These are phyloP conservation scores for Hordeum pubiflorum DNA, from an alignment of 202 grass and related monocot species.

Conservation along the genomic window DNA sequence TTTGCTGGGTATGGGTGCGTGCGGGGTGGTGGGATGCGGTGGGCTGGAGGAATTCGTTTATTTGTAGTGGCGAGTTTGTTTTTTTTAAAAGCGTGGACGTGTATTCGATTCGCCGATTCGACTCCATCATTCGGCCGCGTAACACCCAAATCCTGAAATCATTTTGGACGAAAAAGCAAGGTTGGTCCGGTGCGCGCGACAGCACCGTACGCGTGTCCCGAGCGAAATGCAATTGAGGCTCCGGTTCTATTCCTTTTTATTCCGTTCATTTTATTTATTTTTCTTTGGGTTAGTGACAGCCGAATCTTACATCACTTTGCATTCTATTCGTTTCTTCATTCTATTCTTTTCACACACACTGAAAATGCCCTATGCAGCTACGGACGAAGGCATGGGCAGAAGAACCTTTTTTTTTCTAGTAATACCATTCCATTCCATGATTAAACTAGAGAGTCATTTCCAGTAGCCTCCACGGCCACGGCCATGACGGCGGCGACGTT, in stretches of 20 bases:
- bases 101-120: conserved; percentile 11
- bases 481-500: too few species aligned
- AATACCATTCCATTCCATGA: too few species aligned
- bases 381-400: too few species aligned
- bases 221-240: neutral
- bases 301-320: neutral
- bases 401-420: too few species aligned
- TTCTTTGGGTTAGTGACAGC: neutral
- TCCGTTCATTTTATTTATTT: too few species aligned
- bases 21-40: neutral
- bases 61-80: neutral
- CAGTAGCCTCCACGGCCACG: too few species aligned
- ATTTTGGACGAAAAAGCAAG: neutral
- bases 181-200: neutral
- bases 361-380: too few species aligned
- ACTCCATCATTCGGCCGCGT: neutral
- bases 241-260: neutral
- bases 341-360: too few species aligned
- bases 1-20: neutral
- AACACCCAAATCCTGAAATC: neutral
- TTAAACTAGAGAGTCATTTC: too few species aligned
- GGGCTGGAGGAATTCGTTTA: neutral
- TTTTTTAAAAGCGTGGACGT: conserved; percentile 10
- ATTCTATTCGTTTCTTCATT: neutral
- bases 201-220: conserved; percentile 12